Percentiles rank a stretch among this genome's conserved stretches.
These are phyloP conservation scores for Aspergillus sp. DNA, from an alignment of 2,329 filamentous ascomycete genomes.

Conservation along the genomic window DNA sequence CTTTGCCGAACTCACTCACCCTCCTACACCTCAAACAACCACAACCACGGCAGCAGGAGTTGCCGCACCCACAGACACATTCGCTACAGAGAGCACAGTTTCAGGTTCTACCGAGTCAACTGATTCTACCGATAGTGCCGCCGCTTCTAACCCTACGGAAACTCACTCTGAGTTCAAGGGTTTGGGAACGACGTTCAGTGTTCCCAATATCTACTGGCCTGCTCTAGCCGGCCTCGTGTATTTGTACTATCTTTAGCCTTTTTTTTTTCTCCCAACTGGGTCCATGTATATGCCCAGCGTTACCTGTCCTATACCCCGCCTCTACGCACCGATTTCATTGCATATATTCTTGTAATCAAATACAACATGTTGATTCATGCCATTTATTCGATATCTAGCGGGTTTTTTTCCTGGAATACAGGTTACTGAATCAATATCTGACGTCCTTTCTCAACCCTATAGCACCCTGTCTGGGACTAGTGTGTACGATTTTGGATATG, in stretches of 20 bases:
- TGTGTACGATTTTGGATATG: slow-evolving; percentile 47
- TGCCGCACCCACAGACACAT: slow-evolving; percentile 17
- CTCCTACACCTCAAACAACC: slow-evolving; percentile 14
- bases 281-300: neutral
- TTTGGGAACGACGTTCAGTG: slow-evolving; percentile 11
- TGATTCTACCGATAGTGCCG: neutral
- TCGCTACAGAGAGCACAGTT: slow-evolving; percentile 25
- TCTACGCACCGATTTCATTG: neutral
- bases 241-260: slow-evolving; percentile 21
- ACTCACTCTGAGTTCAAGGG: slow-evolving; percentile 17
- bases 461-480: slow-evolving; percentile 42
- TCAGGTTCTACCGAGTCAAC: slow-evolving; percentile 18
- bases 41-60: slow-evolving; percentile 20
- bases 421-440: neutral
- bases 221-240: slow-evolving; percentile 21
- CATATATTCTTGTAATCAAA: slow-evolving; percentile 16
- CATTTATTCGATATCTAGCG: slow-evolving; percentile 2
- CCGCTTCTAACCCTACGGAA: slow-evolving; percentile 9
- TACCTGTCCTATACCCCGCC: slow-evolving; percentile 7
- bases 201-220: slow-evolving; percentile 22
- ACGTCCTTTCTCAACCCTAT: slow-evolving; percentile 13
- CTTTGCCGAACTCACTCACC: slow-evolving; percentile 31
- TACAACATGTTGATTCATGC: slow-evolving; percentile 16
- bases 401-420: neutral
- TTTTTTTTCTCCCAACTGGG: neutral